Conservation (phyloP, 2,329 filamentous ascomycete genomes). For the Pseudogymnoascus sp. region DNA sequence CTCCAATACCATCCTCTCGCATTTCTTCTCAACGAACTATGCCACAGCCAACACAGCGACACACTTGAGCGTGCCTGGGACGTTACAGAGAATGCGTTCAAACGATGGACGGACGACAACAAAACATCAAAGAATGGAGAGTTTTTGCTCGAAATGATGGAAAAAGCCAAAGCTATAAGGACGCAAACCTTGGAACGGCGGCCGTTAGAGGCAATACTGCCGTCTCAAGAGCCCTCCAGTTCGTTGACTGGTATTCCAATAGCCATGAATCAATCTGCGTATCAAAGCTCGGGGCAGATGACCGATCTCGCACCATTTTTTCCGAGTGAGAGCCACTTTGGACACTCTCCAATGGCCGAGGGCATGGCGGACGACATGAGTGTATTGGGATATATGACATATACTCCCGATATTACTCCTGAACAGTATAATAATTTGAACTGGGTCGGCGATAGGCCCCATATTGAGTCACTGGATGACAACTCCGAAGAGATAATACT, state of each 20-base stretch:
- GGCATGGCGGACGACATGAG: background rate
- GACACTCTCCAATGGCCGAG: background rate
- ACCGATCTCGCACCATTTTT: background rate
- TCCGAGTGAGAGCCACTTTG: background rate
- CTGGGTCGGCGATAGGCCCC: background rate
- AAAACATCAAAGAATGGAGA: background rate
- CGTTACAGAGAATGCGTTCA: background rate
- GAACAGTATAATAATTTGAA: background rate
- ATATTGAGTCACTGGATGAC: background rate
- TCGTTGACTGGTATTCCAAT: background rate
- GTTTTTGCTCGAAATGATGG: background rate
- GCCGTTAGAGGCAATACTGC: background rate
- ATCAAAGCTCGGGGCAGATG: background rate
- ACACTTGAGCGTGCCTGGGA: background rate
- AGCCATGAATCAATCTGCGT: background rate
- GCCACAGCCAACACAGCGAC: background rate
- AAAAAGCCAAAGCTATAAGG: background rate
- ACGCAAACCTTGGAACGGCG: background rate
- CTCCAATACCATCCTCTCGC: slow-evolving; percentile 2
- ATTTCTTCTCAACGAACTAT: background rate
- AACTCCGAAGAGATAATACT: background rate
- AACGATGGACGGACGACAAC: background rate
- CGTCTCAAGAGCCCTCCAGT: background rate
- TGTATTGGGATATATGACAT: background rate
- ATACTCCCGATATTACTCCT: background rate